phyloP scores from a whole-genome alignment of 2,329 filamentous ascomycete species.

The Microcyclospora tardicrescens region DNA sequence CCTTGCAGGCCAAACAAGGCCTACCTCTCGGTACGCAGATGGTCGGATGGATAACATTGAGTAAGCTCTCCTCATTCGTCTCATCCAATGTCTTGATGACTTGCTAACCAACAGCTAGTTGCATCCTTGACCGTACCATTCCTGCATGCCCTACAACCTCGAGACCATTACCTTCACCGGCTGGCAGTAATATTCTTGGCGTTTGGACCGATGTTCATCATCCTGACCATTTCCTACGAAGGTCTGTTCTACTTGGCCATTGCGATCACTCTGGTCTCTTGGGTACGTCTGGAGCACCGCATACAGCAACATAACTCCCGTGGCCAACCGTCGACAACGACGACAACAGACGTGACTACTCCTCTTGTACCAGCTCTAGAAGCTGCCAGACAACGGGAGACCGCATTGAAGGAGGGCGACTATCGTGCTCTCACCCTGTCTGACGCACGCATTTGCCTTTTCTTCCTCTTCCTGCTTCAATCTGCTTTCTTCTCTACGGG shows the following conservation, averaged over 20 bases:
- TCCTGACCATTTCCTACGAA: constrained; percentile 94
- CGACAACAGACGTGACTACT: constrained; percentile 14
- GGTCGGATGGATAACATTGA: constrained; percentile 67
- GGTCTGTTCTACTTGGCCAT: constrained; percentile 92
- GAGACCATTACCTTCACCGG: constrained; percentile 79
- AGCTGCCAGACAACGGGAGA: constrained; percentile 22
- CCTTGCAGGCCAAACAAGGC: constrained; percentile 71
- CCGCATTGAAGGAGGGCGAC: constrained; percentile 21
- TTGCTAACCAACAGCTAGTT: constrained; percentile 33
- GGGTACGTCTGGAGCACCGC: constrained; percentile 83
- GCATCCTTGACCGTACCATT: constrained; percentile 67
- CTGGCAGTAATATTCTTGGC: constrained; percentile 81
- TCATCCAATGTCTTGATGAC: background rate
- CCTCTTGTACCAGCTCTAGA: constrained; percentile 23
- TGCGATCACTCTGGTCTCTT: constrained; percentile 65
- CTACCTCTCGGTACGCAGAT: constrained; percentile 79
- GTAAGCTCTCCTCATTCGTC: constrained; percentile 31
- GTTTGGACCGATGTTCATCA: constrained; percentile 86
- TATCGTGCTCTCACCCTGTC: constrained; percentile 61
- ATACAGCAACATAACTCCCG: constrained; percentile 37
- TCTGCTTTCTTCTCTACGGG: constrained; percentile 95
- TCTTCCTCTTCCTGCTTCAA: constrained; percentile 90
- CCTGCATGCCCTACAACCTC: constrained; percentile 66
- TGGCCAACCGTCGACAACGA: constrained; percentile 1
- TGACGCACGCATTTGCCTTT: constrained; percentile 80